phyloP scores from a whole-genome alignment of 345 rosid genomes.

The Arabis alpina region DNA sequence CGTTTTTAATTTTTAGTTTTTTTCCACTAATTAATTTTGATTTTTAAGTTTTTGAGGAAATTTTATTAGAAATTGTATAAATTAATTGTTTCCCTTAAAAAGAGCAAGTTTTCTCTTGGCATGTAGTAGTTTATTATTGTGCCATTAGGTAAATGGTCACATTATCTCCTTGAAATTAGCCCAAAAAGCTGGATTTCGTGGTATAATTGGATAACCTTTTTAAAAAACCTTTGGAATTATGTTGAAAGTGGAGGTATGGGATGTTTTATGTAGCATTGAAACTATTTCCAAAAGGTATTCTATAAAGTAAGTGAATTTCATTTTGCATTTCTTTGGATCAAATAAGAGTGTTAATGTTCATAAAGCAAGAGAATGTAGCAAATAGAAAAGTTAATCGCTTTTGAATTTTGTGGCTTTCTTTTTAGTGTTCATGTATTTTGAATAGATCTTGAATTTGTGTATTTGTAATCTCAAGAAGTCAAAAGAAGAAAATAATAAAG shows the following conservation, averaged over 20 bases:
- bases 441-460: background rate
- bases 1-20: background rate
- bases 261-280: background rate
- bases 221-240: background rate
- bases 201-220: background rate
- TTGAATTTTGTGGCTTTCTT: conserved; percentile 12
- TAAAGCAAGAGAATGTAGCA: conserved; percentile 26
- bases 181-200: background rate
- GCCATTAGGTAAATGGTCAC: background rate
- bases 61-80: conserved; percentile 32
- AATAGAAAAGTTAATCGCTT: background rate
- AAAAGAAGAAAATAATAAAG: conserved; percentile 24
- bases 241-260: conserved; percentile 6
- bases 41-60: conserved; percentile 29
- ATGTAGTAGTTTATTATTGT: background rate
- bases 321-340: conserved; percentile 17
- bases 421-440: conserved; percentile 4
- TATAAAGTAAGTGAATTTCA: background rate
- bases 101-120: conserved; percentile 8
- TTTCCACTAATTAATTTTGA: conserved; percentile 21
- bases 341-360: conserved; percentile 2
- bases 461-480: conserved; percentile 34
- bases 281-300: conserved; percentile 4
- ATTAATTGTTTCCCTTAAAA: conserved; percentile 8
- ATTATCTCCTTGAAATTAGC: conserved; percentile 6